A percentile compares a stretch with the other conserved stretches of the same genome.
These are phyloP conservation scores for Parasarocladium wereldwijsianum DNA, from an alignment of 2,329 filamentous ascomycete genomes.

Conservation along the genomic window DNA sequence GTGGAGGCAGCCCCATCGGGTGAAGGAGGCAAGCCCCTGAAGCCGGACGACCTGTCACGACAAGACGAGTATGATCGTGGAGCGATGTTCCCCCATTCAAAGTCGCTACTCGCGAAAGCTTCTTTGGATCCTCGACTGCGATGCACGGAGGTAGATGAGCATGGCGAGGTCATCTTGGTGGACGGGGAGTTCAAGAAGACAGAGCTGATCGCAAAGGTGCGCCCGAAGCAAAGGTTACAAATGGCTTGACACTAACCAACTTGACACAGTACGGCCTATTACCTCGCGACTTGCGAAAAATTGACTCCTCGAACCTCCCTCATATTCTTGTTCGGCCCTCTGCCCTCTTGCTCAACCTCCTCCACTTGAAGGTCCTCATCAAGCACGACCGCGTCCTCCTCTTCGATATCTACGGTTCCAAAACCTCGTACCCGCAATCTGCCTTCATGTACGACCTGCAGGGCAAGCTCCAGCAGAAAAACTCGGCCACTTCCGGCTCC, in stretches of 20 bases:
- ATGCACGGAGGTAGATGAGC: conserved; percentile 89
- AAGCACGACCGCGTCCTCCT: conserved; percentile 89
- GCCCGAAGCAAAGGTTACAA: too few species aligned
- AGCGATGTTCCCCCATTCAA: conserved; percentile 51
- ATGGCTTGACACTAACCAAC: conserved; percentile 8
- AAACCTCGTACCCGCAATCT: conserved; percentile 87
- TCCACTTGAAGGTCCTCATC: conserved; percentile 92
- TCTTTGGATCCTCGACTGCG: conserved; percentile 73
- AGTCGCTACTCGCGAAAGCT: conserved; percentile 59
- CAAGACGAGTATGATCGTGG: conserved; percentile 43
- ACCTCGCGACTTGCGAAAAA: conserved; percentile 90
- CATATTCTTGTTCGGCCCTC: conserved; percentile 89
- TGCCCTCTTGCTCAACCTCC: conserved; percentile 84
- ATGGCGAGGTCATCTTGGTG: conserved; percentile 80
- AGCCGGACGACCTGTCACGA: conserved; percentile 42
- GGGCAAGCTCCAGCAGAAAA: conserved; percentile 76
- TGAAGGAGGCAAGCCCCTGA: conserved; percentile 26
- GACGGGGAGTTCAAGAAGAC: conserved; percentile 97
- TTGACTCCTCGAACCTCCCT: conserved; percentile 88
- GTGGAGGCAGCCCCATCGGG: conserved; percentile 27
- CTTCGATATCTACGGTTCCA: conserved; percentile 91
- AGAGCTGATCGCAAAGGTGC: conserved; percentile 89
- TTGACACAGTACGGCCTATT: conserved; percentile 64
- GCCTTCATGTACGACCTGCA: conserved; percentile 97
- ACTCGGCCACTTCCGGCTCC: conserved; percentile 31